phyloP scores from a whole-genome alignment of 164 flowering plant genomes.

The Vitis rotundifolia region DNA sequence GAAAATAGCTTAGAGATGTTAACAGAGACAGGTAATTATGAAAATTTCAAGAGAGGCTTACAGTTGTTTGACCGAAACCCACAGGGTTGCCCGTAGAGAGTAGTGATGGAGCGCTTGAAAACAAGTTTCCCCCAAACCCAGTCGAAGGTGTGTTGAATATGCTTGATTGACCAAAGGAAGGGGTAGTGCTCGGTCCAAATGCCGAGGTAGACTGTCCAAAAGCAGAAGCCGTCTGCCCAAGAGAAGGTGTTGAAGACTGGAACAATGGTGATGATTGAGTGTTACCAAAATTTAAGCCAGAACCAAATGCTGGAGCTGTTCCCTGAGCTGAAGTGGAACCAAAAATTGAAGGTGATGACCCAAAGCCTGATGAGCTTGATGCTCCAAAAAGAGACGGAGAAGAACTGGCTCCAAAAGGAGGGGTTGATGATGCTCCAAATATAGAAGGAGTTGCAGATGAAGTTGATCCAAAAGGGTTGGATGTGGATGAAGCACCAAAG shows the following conservation, averaged over 20 bases:
- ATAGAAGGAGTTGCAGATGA: constrained; percentile 53
- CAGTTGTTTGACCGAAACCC: constrained; percentile 65
- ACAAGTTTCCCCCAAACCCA: constrained; percentile 58
- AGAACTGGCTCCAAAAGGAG: constrained; percentile 55
- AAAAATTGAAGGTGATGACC: constrained; percentile 59
- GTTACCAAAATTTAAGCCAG: constrained; percentile 55
- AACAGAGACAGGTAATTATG: neutral
- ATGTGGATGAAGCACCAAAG: constrained; percentile 46
- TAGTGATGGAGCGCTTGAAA: constrained; percentile 57
- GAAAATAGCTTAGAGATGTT: neutral
- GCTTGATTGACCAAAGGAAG: constrained; percentile 58
- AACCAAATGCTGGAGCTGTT: constrained; percentile 50
- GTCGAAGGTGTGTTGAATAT: constrained; percentile 55
- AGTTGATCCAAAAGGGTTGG: constrained; percentile 60
- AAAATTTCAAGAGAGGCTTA: constrained; percentile 35
- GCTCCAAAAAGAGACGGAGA: constrained; percentile 59
- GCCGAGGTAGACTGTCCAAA: constrained; percentile 56
- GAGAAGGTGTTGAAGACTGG: constrained; percentile 57
- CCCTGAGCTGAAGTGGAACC: constrained; percentile 56
- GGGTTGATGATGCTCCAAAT: constrained; percentile 48
- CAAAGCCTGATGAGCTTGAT: constrained; percentile 49
- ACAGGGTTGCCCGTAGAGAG: constrained; percentile 35
- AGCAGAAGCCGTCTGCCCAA: constrained; percentile 58
- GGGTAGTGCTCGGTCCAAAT: constrained; percentile 57
- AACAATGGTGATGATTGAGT: constrained; percentile 78